Evolutionary conservation across 1,284 basidiomycete genomes (phyloP), one percentile per base, ranked within the genome.

Genomic region (Caloboletus firmus): DNA sequence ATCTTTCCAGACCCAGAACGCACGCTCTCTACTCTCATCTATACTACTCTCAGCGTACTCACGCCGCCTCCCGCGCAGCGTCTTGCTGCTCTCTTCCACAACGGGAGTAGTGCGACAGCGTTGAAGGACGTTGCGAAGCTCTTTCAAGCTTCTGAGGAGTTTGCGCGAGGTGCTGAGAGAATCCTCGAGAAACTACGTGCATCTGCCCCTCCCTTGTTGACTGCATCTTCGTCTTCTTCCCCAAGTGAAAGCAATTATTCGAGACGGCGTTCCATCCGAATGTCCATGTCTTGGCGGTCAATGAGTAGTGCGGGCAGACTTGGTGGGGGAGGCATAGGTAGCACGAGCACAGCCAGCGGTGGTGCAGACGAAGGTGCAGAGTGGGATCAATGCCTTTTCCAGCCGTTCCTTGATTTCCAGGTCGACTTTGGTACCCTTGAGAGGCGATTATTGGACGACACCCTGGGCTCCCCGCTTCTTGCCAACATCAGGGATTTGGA

Each of bases 331-430:
- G 39, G 49, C 11, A 40, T 56, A 35, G 57, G 56, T 5, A 45
- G 37, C 24, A 47, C 59, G 15, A 49, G 42, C 12, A 26, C 58
- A 18, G 34, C 51, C 18, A 28, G 46, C 13, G 40, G 44, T 17
- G 34, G 56, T 41, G 30, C 45, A 45, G 67, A 60, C n/a, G 77
- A 80, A 43, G 76, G 75, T 11, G 72, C 82, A 58, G 85, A 85
- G 45, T 97, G 95, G 95, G 93, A 96, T 64, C 86, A 88, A 51
- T 85, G 89, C 37, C 77, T 97, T 10, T 95, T 94, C 70, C 93
- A 95, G 66, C 92, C 95, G 0, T 97, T 96, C 75, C 76, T 95
- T 18, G 91, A 95, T 65, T 88, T 89, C 58, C 95, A 97, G 66
- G 78, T 83, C 17, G 87, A 93, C 51, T 97, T 95, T 69, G 81